phyloP scores from a whole-genome alignment of 1,284 basidiomycete species.

The Pyrrhoderma noxium region DNA sequence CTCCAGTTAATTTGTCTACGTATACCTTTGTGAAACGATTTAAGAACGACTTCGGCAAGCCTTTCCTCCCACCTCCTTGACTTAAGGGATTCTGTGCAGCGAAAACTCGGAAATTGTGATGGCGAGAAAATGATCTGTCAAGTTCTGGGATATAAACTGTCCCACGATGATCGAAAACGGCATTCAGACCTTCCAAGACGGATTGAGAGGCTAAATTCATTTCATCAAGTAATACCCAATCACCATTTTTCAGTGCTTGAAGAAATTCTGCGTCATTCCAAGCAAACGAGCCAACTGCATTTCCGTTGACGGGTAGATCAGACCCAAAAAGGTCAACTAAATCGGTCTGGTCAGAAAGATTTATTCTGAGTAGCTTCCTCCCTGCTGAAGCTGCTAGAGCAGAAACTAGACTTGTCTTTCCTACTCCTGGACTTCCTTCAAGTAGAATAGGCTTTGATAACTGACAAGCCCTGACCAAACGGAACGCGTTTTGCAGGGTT shows the following conservation, averaged over 20 bases:
- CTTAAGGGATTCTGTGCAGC: slow-evolving; percentile 96
- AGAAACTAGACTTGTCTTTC: slow-evolving; percentile 91
- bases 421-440: slow-evolving; percentile 98
- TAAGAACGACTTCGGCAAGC: slow-evolving; percentile 94
- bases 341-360: slow-evolving; percentile 98
- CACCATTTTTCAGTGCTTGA: slow-evolving; percentile 84
- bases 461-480: slow-evolving; percentile 87
- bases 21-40: slow-evolving; percentile 99
- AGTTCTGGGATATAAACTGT: slow-evolving; percentile 95
- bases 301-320: slow-evolving; percentile 92
- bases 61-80: slow-evolving; percentile 97
- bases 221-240: slow-evolving; percentile 97
- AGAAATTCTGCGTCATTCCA: slow-evolving; percentile 99
- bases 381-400: slow-evolving; percentile 82
- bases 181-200: slow-evolving; percentile 95
- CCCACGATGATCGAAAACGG: slow-evolving; percentile 93
- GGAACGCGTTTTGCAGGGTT: slow-evolving; percentile 82
- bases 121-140: slow-evolving; percentile 81
- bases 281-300: slow-evolving; percentile 85
- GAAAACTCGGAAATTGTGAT: slow-evolving; percentile 92
- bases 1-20: slow-evolving; percentile 76
- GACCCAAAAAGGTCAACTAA: slow-evolving; percentile 95
- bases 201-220: slow-evolving; percentile 98
- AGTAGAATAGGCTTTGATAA: slow-evolving; percentile 88
- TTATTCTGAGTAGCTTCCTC: slow-evolving; percentile 88